Conservation (phyloP, 768 basidiomycete genomes). For the Lentinula lateritia region DNA sequence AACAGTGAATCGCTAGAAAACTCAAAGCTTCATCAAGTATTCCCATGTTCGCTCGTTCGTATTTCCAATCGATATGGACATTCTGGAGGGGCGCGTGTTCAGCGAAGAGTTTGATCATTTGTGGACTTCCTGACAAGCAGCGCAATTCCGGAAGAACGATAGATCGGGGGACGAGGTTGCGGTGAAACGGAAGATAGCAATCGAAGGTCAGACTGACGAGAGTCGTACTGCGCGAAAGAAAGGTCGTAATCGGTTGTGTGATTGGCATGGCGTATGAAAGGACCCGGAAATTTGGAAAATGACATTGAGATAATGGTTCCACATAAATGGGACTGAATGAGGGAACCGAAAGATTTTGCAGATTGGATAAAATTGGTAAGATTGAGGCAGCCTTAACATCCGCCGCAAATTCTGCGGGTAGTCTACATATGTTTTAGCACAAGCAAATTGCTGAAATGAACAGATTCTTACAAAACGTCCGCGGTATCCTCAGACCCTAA, state of each 20-base stretch:
- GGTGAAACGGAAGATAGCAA: not conserved
- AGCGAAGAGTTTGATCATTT: constrained; percentile 1
- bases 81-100: not conserved
- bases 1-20: not conserved
- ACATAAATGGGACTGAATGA: not conserved
- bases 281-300: not conserved
- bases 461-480: not conserved
- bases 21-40: not conserved
- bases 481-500: not conserved
- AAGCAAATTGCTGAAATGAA: not conserved
- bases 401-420: not conserved
- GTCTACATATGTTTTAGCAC: not conserved
- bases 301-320: not conserved
- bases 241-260: not conserved
- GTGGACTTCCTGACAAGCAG: not conserved
- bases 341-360: constrained; percentile 1
- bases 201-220: not conserved
- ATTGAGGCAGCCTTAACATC: not conserved
- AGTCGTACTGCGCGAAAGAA: not conserved
- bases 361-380: not conserved
- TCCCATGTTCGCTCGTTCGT: not conserved
- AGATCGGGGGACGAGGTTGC: not conserved
- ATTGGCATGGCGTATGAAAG: not conserved
- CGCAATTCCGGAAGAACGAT: not conserved
- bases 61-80: not conserved